Base-by-base conservation (phyloP, 495 filamentous ascomycete species). In the Aspergillus steynii region DNA sequence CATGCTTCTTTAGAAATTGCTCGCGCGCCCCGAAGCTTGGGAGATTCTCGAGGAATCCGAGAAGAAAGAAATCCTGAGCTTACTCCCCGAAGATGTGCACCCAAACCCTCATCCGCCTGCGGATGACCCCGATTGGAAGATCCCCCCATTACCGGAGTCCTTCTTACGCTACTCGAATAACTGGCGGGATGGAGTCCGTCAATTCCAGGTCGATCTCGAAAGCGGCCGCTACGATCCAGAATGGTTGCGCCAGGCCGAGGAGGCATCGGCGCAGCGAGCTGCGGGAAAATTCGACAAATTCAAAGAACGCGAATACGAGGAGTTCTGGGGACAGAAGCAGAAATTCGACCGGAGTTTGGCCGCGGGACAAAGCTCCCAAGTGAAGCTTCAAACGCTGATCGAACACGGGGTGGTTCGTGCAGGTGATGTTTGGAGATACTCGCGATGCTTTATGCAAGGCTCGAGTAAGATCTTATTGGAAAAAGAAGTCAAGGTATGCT, bases 241-340 rank as follows among this genome's bases (percentile, higher is more conserved):
- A 61, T 95, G 91, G 91, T 77, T 87, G 54, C 71, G 64, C 9
- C 76, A 88, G 62, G 91, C 90, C 3, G 81, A 82, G 65, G 64
- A 76, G 48, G 90, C 90, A 6, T 82, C 87, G 68, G 66, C 80
- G 56, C 76, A 85, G 64, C 83, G 91, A 50, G 73, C 76, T n/a
- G 70, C 78, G 2, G 91, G 92, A n/a, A 76, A 82, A 25, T 94
- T 89, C 64, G 86, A 94, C 61, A 73, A 81, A 6, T 90, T 84
- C 70, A 87, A 91, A 67, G 83, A 86, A 53, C 63, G 77, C 4
- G 80, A 88, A 46, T 89, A 86, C 42, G 85, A 92, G 72, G 71
- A 82, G 37, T 88, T 85, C 58, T 96, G 90, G 90, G 87, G 83
- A 0, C 82, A 89, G 58, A 85, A 88, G 55, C 81, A 87, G 68